Base-by-base conservation (phyloP, 2,329 filamentous ascomycete genomes). In the Penicillium sp. region DNA sequence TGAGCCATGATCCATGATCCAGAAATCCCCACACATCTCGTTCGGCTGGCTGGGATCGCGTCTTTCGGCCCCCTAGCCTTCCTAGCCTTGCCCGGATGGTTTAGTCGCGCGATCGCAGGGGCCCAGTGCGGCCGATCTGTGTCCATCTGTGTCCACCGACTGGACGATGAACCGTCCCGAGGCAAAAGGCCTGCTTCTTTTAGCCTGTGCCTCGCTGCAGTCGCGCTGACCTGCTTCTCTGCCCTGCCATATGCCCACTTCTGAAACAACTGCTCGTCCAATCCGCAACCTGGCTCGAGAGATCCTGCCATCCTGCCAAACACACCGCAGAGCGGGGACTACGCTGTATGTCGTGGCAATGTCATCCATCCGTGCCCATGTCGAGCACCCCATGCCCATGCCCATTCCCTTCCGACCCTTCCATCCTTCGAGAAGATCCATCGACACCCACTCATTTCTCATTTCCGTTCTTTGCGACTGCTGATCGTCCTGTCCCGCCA, bases 91-190 rank as follows among this genome's bases (percentile, higher is more conserved):
- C 52, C 43, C 43, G 49, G 49, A 58, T 55, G 43, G 51, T 52
- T 39, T 56, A 60, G 53, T 59, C 44, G 43, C 46, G 17, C 58
- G 59, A 62, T 62, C 58, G 54, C 46, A 46, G 34, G 45, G 45
- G 49, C 54, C 49, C 55, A 56, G 54, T 56, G 29, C 54, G 46
- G 55, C 52, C 54, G 56, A 62, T 62, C 60, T 39, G 59, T 55
- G 59, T 49, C 60, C 60, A 62, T 62, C 60, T 39, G 59, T 55
- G 59, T 49, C 60, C 60, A 63, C 59, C 46, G 54, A 51, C 55
- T 58, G 48, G 46, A 27, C 39, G 29, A 54, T 51, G 50, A 58
- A 59, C 57, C 29, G 37, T 56, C 30, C 45, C 39, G 42, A 55
- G 36, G 47, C 36, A 41, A 23, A 39, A 32, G 23, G 17, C 32